Percentiles rank a stretch among this genome's conserved stretches.
Conservation (phyloP, 495 filamentous ascomycete genomes). For the Xylaria cubensis region DNA sequence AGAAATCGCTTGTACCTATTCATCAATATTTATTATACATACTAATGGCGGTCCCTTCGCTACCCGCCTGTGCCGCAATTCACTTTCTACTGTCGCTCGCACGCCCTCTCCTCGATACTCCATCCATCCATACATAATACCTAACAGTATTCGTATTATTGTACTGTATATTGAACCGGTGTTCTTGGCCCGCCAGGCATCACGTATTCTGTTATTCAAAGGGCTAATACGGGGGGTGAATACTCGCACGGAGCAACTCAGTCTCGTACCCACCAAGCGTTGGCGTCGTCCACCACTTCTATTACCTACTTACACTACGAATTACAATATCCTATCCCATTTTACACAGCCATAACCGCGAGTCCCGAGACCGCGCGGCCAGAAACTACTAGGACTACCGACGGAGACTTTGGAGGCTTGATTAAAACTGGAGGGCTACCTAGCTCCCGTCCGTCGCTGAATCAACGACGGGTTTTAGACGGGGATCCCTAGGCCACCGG, state of each 20-base stretch:
- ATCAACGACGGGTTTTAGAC: slow-evolving; percentile 19
- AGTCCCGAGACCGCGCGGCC: slow-evolving; percentile 18
- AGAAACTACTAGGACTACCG: not conserved
- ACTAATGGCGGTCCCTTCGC: slow-evolving; percentile 5
- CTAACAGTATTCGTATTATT: not conserved
- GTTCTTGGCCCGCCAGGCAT: not conserved
- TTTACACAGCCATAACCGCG: slow-evolving; percentile 1
- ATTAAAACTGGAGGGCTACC: not conserved
- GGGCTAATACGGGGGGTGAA: not conserved
- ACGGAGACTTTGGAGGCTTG: not conserved
- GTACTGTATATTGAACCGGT: not conserved
- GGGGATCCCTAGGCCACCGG: slow-evolving; percentile 25
- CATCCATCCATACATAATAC: not conserved
- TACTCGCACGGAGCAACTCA: not conserved
- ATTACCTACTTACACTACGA: not conserved
- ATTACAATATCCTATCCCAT: not conserved
- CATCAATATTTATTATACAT: slow-evolving; percentile 3
- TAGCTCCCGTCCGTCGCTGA: slow-evolving; percentile 15
- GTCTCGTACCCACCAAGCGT: slow-evolving; percentile 13
- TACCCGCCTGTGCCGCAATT: slow-evolving; percentile 20
- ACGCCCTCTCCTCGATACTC: not conserved
- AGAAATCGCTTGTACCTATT: not conserved
- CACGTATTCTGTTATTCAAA: not conserved
- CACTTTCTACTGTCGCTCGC: slow-evolving; percentile 1
- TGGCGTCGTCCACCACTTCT: slow-evolving; percentile 15